Conservation (phyloP, 208 protist species). For the Trypanosoma avium region DNA sequence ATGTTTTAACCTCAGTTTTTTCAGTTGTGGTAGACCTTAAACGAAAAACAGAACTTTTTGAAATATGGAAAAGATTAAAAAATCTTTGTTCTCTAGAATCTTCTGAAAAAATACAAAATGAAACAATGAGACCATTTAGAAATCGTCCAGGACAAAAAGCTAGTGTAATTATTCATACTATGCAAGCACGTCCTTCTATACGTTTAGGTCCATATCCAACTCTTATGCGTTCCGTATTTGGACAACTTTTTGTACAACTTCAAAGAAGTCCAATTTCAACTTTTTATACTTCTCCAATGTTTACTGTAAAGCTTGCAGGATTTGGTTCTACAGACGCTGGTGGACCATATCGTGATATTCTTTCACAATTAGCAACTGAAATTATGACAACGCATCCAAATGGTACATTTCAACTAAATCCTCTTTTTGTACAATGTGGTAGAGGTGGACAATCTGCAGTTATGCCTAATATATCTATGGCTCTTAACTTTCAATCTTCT, state of each 20-base stretch:
- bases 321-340: slow-evolving; percentile 91
- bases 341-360: slow-evolving; percentile 89
- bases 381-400: slow-evolving; percentile 87
- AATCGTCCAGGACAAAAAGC: slow-evolving; percentile 61
- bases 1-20: slow-evolving; percentile 70
- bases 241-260: slow-evolving; percentile 85
- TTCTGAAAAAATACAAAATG: slow-evolving; percentile 71
- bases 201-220: slow-evolving; percentile 60
- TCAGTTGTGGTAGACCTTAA: slow-evolving; percentile 77
- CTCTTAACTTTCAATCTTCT: slow-evolving; percentile 59
- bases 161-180: slow-evolving; percentile 84
- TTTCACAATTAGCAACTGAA: slow-evolving; percentile 86
- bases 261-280: slow-evolving; percentile 59
- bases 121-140: slow-evolving; percentile 81
- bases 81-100: slow-evolving; percentile 71
- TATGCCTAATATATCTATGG: slow-evolving; percentile 69
- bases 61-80: slow-evolving; percentile 80
- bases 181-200: slow-evolving; percentile 70
- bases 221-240: slow-evolving; percentile 83
- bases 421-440: slow-evolving; percentile 82
- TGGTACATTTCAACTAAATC: slow-evolving; percentile 82
- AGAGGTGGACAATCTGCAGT: slow-evolving; percentile 56
- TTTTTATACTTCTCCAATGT: slow-evolving; percentile 87
- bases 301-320: slow-evolving; percentile 85
- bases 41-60: slow-evolving; percentile 72